These are phyloP conservation scores for Plasmodium sp. DNA, from an alignment of 169 alveolate genomes.

Conservation along the genomic window DNA sequence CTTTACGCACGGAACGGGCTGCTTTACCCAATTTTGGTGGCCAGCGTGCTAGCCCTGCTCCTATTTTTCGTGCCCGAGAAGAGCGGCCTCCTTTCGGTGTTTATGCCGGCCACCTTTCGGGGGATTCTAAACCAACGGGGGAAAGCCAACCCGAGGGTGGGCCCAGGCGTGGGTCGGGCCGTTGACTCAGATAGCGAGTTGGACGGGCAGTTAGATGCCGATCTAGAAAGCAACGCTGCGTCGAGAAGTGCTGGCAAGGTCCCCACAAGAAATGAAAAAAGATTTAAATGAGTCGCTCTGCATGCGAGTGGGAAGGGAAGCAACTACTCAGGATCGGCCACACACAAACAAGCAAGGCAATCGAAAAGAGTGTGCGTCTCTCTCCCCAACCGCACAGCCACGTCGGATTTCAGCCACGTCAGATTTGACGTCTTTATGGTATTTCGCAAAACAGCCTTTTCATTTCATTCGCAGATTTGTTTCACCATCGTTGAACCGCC, in stretches of 20 bases:
- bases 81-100: neutral
- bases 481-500: neutral
- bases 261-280: neutral
- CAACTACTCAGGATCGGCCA: neutral
- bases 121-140: neutral
- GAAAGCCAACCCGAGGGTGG: neutral
- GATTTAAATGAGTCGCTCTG: neutral
- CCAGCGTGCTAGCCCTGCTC: neutral
- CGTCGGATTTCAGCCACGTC: neutral
- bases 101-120: neutral
- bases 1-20: neutral
- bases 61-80: conserved; percentile 12
- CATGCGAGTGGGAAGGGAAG: neutral
- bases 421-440: neutral
- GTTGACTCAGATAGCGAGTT: neutral
- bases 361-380: neutral
- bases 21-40: neutral
- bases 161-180: too few relatives aligned
- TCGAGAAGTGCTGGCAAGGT: neutral
- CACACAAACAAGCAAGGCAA: neutral
- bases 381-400: neutral
- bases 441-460: neutral
- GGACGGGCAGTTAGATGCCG: neutral
- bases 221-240: neutral
- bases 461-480: neutral